phyloP scores from a whole-genome alignment of 108 stramenopile genomes.

The Pseudonitzschia multistriata region DNA sequence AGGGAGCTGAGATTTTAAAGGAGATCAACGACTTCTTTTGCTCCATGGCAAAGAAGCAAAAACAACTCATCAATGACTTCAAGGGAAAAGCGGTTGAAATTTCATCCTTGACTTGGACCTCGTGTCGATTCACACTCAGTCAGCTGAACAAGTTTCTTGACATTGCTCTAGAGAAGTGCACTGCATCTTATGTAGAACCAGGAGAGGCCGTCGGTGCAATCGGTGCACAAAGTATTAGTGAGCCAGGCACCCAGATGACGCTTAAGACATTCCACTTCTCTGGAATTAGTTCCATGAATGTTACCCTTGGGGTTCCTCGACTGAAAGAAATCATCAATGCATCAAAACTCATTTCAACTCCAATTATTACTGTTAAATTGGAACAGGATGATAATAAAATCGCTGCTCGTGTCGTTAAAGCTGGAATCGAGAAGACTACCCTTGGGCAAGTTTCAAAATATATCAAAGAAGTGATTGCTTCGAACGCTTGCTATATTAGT shows the following conservation, averaged over 20 bases:
- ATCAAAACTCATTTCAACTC: slow-evolving; percentile 97
- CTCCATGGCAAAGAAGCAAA: slow-evolving; percentile 52
- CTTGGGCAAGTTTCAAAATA: slow-evolving; percentile 89
- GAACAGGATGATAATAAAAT: slow-evolving; percentile 84
- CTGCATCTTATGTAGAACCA: slow-evolving; percentile 81
- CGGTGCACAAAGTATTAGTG: slow-evolving; percentile 95
- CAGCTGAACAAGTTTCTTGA: slow-evolving; percentile 75
- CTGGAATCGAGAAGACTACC: slow-evolving; percentile 96
- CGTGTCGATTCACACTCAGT: slow-evolving; percentile 71
- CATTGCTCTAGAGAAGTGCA: slow-evolving; percentile 79
- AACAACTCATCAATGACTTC: slow-evolving; percentile 37
- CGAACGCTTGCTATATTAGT: slow-evolving; percentile 76
- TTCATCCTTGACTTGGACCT: slow-evolving; percentile 51
- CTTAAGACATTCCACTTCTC: slow-evolving; percentile 98
- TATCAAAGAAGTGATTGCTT: slow-evolving; percentile 94
- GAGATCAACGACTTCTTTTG: slow-evolving; percentile 73
- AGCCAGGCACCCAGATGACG: slow-evolving; percentile 99
- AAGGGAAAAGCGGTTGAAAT: background rate
- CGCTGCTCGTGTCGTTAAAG: slow-evolving; percentile 94
- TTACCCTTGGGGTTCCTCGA: slow-evolving; percentile 98
- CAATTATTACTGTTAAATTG: slow-evolving; percentile 96
- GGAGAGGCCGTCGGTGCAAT: slow-evolving; percentile 98
- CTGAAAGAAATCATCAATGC: slow-evolving; percentile 99
- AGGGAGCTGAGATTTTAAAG: slow-evolving; percentile 60
- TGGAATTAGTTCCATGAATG: slow-evolving; percentile 99